Evolutionary conservation across 805 yeast species (phyloP), one percentile per base, ranked within the genome.

Genomic region (Clavispora asparagi): DNA sequence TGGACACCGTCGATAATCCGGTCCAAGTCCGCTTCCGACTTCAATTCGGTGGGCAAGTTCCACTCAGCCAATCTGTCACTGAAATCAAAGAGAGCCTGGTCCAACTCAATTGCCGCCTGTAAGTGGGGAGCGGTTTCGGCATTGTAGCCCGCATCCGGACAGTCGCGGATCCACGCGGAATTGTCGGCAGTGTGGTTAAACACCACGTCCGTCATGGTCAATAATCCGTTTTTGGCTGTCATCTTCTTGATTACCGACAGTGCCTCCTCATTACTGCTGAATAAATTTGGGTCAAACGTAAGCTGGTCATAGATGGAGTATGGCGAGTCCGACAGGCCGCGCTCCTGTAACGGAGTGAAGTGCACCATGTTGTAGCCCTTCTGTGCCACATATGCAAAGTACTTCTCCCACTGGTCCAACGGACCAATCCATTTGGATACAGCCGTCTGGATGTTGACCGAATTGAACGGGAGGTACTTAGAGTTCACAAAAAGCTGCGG

Each of bases 351-450:
- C 0, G 99, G 99, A 6, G 97, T 91, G 63, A 92, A 92, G 70
- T 92, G 99, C 39, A 94, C 73, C 97, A 92, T 88, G 64, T 94
- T 94, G 70, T 92, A 92, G 17, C 94, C 91, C 64, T 94, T 94
- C 8, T 67, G 61, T 13, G 83, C 67, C 39, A 92, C 77, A 40
- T 77, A 77, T 1, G 63, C 61, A 48, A 92, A 86, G 46, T 86
- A 69, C 1, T 66, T 61, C 46, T 79, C 79, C 98, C 98, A 92
- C 12, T 78, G 64, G 1, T 63, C 61, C 30, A 74, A 61, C 1
- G 79, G 76, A 1, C 97, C 97, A 68, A 91, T 79, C 92, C 97
- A 89, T 68, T 92, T 92, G 35, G 97, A 87, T 4, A 92, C 79
- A 36, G 94, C 82, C 1, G 96, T 80, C 64, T 91, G 94, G 60